A percentile compares a stretch with the other conserved stretches of the same genome.
These are phyloP conservation scores for Sphaerobolus stellatus DNA, from an alignment of 1,284 basidiomycete species.

Conservation along the genomic window DNA sequence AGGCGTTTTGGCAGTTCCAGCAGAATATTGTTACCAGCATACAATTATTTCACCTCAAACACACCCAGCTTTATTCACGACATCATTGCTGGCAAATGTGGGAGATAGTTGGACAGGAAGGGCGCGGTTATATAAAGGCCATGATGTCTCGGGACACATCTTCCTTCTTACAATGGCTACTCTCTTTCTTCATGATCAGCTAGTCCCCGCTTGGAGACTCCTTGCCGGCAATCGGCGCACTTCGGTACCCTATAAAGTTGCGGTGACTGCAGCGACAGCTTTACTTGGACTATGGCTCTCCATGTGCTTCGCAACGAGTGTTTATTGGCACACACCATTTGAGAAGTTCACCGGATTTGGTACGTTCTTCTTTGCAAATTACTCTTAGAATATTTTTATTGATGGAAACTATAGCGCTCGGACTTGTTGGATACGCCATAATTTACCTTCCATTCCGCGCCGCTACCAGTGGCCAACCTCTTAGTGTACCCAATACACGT, in stretches of 20 bases:
- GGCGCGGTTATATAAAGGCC: slow-evolving; percentile 72
- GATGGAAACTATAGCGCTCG: slow-evolving; percentile 33
- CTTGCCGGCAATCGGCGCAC: slow-evolving; percentile 35
- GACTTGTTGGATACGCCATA: slow-evolving; percentile 35
- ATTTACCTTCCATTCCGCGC: slow-evolving; percentile 29
- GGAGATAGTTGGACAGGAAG: slow-evolving; percentile 41
- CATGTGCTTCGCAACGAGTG: slow-evolving; percentile 75
- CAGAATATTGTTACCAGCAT: slow-evolving; percentile 58
- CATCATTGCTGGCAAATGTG: slow-evolving; percentile 34
- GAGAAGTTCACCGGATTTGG: slow-evolving; percentile 87
- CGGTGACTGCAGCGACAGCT: slow-evolving; percentile 43
- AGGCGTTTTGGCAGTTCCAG: slow-evolving; percentile 50
- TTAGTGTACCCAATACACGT: neutral
- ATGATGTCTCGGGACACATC: slow-evolving; percentile 93
- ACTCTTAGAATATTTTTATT: neutral
- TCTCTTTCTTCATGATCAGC: slow-evolving; percentile 78
- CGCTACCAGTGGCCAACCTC: neutral
- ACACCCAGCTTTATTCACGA: slow-evolving; percentile 65
- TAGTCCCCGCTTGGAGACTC: slow-evolving; percentile 39
- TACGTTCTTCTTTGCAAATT: slow-evolving; percentile 42
- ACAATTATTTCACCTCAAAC: slow-evolving; percentile 54
- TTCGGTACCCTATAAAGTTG: slow-evolving; percentile 46
- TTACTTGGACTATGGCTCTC: slow-evolving; percentile 73
- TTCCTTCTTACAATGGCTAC: slow-evolving; percentile 88
- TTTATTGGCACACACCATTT: slow-evolving; percentile 88